These are phyloP conservation scores for Taphrina populina DNA, from an alignment of 1,139 yeast genomes.

Conservation along the genomic window DNA sequence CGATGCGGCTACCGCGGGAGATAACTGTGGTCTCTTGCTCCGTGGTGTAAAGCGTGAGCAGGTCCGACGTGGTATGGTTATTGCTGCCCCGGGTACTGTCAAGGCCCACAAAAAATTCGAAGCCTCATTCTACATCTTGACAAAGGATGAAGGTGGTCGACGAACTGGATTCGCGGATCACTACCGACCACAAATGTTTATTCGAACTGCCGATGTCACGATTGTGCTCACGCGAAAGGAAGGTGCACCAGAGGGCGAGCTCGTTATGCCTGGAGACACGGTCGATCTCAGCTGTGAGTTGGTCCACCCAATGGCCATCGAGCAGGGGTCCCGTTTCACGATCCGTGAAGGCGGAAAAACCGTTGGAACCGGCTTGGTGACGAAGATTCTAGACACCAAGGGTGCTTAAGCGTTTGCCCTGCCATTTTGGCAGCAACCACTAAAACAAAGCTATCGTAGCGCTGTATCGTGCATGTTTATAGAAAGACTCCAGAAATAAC, in stretches of 20 bases:
- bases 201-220: conserved; percentile 95
- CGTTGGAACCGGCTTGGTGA: conserved; percentile 21
- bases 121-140: conserved; percentile 86
- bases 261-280: conserved; percentile 98
- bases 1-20: conserved; percentile 98
- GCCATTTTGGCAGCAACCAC: too few species aligned
- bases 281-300: conserved; percentile 92
- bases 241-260: conserved; percentile 56
- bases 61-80: conserved; percentile 94
- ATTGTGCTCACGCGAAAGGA: conserved; percentile 89
- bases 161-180: conserved; percentile 95
- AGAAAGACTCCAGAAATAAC: conserved; percentile 33
- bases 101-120: conserved; percentile 92
- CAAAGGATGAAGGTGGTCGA: conserved; percentile 99
- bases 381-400: conserved; percentile 23
- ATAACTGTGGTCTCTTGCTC: conserved; percentile 94
- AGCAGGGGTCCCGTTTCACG: conserved; percentile 97
- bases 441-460: too few species aligned
- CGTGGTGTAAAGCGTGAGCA: conserved; percentile 99
- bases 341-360: conserved; percentile 99
- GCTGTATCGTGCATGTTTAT: too few species aligned
- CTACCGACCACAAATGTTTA: conserved; percentile 97
- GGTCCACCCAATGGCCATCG: conserved; percentile 89
- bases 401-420: conserved; percentile 8
- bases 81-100: conserved; percentile 88